A percentile compares a stretch with the other conserved stretches of the same genome.
Conservation (phyloP, 2,329 filamentous ascomycete genomes). For the Venturiaceae sp. region DNA sequence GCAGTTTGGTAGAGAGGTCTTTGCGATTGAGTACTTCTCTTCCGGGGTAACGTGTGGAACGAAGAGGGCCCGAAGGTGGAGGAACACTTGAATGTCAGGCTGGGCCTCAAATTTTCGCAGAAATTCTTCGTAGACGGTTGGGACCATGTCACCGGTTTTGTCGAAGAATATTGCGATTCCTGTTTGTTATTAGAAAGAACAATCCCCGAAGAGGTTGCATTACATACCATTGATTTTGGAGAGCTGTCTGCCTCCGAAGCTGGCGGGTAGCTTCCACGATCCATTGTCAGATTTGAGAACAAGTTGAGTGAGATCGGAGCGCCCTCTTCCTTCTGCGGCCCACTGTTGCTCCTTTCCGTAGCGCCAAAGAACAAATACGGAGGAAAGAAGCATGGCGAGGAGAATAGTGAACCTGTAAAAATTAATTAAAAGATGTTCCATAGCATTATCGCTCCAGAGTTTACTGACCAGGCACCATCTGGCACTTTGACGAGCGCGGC, state of each 20-base stretch:
- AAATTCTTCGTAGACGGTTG: constrained; percentile 63
- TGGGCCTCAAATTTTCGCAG: constrained; percentile 58
- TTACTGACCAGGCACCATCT: constrained; percentile 67
- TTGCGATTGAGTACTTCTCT: constrained; percentile 38
- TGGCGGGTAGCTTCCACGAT: constrained; percentile 25
- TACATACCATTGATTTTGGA: constrained; percentile 30
- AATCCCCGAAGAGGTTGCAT: no score
- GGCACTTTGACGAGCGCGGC: constrained; percentile 64
- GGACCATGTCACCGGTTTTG: constrained; percentile 57
- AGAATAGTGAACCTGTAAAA: constrained; percentile 67
- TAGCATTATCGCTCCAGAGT: no score
- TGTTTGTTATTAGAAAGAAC: no score
- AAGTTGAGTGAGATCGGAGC: constrained; percentile 40
- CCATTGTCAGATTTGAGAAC: constrained; percentile 24
- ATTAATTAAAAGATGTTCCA: no score
- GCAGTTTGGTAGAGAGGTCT: constrained; percentile 46
- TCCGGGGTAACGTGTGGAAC: constrained; percentile 42
- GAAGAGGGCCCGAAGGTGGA: constrained; percentile 58
- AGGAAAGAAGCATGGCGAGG: constrained; percentile 51
- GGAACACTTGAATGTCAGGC: constrained; percentile 63
- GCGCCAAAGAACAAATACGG: constrained; percentile 64
- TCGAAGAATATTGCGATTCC: constrained; percentile 70
- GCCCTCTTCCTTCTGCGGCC: constrained; percentile 56
- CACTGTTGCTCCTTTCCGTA: constrained; percentile 74
- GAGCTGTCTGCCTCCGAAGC: constrained; percentile 29